These are phyloP conservation scores for Acer campestre DNA, from an alignment of 345 rosid genomes.

Conservation along the genomic window DNA sequence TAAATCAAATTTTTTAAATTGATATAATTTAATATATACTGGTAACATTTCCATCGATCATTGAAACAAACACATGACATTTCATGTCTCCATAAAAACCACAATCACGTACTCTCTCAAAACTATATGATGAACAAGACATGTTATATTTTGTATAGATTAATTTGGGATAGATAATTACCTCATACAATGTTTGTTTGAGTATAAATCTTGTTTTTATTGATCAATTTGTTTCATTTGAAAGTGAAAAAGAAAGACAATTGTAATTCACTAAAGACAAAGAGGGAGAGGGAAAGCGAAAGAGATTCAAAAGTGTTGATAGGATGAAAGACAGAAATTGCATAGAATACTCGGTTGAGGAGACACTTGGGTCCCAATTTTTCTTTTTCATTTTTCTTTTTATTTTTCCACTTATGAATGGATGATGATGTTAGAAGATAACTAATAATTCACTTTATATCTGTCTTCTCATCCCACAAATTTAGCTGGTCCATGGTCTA, in stretches of 20 bases:
- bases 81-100: too few species aligned
- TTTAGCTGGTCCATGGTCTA: constrained; percentile 7
- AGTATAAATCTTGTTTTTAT: not conserved
- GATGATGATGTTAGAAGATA: constrained; percentile 3
- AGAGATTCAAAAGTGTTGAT: constrained; percentile 13
- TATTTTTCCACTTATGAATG: not conserved
- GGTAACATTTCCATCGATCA: not conserved
- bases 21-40: too few species aligned
- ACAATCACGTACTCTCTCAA: too few species aligned
- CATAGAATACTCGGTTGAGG: not conserved
- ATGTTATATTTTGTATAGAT: too few species aligned
- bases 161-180: too few species aligned
- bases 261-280: not conserved
- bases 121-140: too few species aligned
- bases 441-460: constrained; percentile 10
- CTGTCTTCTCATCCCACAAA: constrained; percentile 4
- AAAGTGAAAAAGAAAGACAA: not conserved
- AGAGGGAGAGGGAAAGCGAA: constrained; percentile 10
- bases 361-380: constrained; percentile 23
- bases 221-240: not conserved
- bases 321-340: constrained; percentile 15
- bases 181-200: too few species aligned
- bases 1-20: too few species aligned
- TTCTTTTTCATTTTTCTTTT: not conserved
- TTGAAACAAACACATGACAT: not conserved